Percentiles rank a stretch among this genome's conserved stretches.
phyloP scores from a whole-genome alignment of 208 protist species.

The Angomonas ambiguus region DNA sequence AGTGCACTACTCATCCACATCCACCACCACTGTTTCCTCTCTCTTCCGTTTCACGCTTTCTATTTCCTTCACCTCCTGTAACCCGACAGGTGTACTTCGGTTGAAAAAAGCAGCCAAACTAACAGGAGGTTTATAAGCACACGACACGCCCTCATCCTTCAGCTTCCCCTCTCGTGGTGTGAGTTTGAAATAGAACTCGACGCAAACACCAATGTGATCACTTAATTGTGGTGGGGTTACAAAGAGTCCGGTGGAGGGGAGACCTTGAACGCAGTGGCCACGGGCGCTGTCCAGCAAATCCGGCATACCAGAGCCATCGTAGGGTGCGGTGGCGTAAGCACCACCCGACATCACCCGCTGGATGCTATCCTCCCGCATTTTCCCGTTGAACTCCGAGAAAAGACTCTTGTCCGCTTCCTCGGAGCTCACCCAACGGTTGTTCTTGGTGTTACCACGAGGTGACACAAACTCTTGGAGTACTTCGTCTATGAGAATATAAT shows the following conservation, averaged over 20 bases:
- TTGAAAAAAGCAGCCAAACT: slow-evolving; percentile 57
- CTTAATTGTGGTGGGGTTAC: slow-evolving; percentile 87
- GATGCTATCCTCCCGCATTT: slow-evolving; percentile 22
- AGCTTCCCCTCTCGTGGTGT: slow-evolving; percentile 30
- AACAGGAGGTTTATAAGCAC: slow-evolving; percentile 60
- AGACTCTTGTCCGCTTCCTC: background rate
- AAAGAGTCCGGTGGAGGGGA: slow-evolving; percentile 77
- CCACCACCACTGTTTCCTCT: background rate
- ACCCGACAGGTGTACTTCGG: background rate
- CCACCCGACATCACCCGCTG: slow-evolving; percentile 57
- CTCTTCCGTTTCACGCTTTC: background rate
- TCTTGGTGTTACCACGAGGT: slow-evolving; percentile 41
- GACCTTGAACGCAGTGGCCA: slow-evolving; percentile 27
- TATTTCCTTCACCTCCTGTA: background rate
- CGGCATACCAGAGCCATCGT: slow-evolving; percentile 66
- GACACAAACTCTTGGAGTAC: slow-evolving; percentile 38
- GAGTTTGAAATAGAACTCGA: slow-evolving; percentile 25
- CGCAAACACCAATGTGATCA: slow-evolving; percentile 83
- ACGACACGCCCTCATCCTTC: slow-evolving; percentile 39
- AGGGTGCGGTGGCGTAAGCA: slow-evolving; percentile 58
- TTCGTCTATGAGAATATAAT: slow-evolving; percentile 87
- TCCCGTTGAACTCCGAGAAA: slow-evolving; percentile 65
- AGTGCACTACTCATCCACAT: too few relatives aligned
- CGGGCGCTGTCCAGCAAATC: slow-evolving; percentile 4
- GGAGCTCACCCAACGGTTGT: slow-evolving; percentile 40